Evolutionary conservation across 768 basidiomycete genomes (phyloP).

Genomic region (Pisolithus tinctorius): DNA sequence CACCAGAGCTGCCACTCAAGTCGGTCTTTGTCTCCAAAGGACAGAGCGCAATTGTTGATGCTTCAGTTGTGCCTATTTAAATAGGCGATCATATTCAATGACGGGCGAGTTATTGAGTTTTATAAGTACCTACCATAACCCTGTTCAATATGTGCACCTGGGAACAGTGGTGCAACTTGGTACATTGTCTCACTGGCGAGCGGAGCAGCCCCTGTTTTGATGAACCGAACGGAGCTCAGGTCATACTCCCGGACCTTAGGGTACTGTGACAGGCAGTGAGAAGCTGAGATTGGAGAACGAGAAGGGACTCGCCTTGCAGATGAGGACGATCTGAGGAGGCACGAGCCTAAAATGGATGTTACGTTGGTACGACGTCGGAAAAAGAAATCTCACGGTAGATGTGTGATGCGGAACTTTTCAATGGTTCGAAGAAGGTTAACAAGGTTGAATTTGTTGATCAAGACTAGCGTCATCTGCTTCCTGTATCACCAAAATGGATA

Average conservation of each 20-base stretch:
- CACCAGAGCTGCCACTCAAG: conserved; percentile 43
- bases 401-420: conserved; percentile 46
- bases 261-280: conserved; percentile 30
- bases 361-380: background rate
- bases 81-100: background rate
- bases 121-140: conserved; percentile 42
- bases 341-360: conserved; percentile 38
- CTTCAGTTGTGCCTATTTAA: conserved; percentile 58
- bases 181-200: conserved; percentile 49
- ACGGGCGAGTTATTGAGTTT: too few species aligned
- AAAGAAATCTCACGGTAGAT: conserved; percentile 39
- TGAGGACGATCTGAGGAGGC: conserved; percentile 57
- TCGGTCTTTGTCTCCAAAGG: conserved; percentile 42
- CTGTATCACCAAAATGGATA: background rate
- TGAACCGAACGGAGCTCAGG: conserved; percentile 44
- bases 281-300: background rate
- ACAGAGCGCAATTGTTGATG: conserved; percentile 47
- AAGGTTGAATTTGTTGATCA: conserved; percentile 59
- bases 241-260: conserved; percentile 44
- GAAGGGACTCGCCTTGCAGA: conserved; percentile 50
- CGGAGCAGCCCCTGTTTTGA: conserved; percentile 59
- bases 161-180: conserved; percentile 39
- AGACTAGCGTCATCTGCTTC: conserved; percentile 46
- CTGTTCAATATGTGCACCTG: conserved; percentile 58
- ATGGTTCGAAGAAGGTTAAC: conserved; percentile 57